Conservation (phyloP, 306 rosid species). For the Cucumis hystrix region DNA sequence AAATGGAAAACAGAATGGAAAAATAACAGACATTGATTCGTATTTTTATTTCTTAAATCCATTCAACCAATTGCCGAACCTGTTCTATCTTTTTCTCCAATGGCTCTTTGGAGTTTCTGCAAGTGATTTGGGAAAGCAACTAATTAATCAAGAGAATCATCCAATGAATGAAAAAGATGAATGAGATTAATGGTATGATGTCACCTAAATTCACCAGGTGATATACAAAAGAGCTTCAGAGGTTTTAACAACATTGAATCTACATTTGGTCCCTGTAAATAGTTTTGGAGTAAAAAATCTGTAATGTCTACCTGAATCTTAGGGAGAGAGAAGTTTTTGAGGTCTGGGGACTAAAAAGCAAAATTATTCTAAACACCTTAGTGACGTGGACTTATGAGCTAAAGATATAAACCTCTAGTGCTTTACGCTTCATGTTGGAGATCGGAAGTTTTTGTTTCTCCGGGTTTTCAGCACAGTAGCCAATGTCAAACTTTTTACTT, state of each 20-base stretch:
- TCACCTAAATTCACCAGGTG: conserved; percentile 50
- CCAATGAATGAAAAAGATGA: neutral
- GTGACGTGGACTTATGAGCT: neutral
- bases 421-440: conserved; percentile 48
- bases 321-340: neutral
- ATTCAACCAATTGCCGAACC: conserved; percentile 18
- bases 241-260: conserved; percentile 43
- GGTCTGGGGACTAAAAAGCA: neutral
- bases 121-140: conserved; percentile 17
- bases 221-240: conserved; percentile 40
- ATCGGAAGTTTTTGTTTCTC: conserved; percentile 28
- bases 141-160: conserved; percentile 12
- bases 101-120: conserved; percentile 40
- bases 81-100: conserved; percentile 32
- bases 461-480: conserved; percentile 13
- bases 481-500: conserved; percentile 12
- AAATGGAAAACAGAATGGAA: neutral
- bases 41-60: neutral
- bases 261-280: conserved; percentile 45
- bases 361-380: neutral
- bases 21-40: neutral
- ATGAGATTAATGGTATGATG: conserved; percentile 8
- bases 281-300: neutral
- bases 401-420: conserved; percentile 35
- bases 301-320: neutral